Evolutionary conservation across 2,329 filamentous ascomycete genomes (phyloP).

Genomic region (Podosphaera aphanis): DNA sequence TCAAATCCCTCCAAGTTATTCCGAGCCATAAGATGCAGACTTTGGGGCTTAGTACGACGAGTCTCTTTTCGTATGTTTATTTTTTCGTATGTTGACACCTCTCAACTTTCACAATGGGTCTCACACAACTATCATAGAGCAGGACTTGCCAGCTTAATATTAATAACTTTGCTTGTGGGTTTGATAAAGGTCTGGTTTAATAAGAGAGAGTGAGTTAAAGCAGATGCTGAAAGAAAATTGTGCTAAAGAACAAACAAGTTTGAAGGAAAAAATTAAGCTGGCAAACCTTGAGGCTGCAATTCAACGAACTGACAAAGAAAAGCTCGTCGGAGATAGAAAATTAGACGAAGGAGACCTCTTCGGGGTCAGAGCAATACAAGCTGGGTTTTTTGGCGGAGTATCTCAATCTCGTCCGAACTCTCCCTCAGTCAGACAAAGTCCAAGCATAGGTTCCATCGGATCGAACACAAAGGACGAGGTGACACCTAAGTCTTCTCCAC

Average conservation of each 20-base stretch:
- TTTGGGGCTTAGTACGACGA: not conserved
- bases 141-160: constrained; percentile 6
- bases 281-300: constrained; percentile 6
- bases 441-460: not conserved
- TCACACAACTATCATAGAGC: not conserved
- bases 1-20: no score
- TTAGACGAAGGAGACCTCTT: constrained; percentile 10
- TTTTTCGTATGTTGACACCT: no score
- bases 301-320: constrained; percentile 5
- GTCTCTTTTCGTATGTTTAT: not conserved
- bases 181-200: constrained; percentile 8
- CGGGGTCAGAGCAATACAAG: constrained; percentile 10
- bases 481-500: no score
- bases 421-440: constrained; percentile 5
- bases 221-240: not conserved
- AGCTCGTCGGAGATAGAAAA: constrained; percentile 6
- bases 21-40: not conserved
- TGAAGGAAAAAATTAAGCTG: constrained; percentile 6
- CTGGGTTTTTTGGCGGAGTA: constrained; percentile 11
- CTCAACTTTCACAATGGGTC: not conserved
- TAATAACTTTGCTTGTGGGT: constrained; percentile 7
- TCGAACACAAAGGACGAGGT: no score
- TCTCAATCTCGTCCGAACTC: constrained; percentile 10
- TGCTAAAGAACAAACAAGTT: constrained; percentile 3
- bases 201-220: constrained; percentile 8